A percentile compares a stretch with the other conserved stretches of the same genome.
These are phyloP conservation scores for Trichophyton benhamiae DNA, from an alignment of 2,329 filamentous ascomycete species.

Conservation along the genomic window DNA sequence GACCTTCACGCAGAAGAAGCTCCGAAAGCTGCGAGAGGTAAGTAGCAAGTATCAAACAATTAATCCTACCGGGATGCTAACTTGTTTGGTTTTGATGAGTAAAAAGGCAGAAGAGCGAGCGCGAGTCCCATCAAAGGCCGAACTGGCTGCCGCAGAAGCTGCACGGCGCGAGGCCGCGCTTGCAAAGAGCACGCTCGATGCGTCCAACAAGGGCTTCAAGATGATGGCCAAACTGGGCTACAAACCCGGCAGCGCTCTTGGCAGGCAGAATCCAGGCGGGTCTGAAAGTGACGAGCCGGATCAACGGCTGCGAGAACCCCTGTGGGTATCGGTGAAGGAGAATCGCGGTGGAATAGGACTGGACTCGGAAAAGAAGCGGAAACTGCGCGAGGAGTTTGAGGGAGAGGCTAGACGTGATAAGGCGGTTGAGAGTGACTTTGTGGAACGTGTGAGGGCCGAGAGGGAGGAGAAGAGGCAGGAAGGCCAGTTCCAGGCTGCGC, in stretches of 20 bases:
- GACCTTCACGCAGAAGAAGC: conserved; percentile 49
- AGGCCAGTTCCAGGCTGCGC: conserved; percentile 59
- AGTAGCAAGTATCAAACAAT: too few relatives aligned
- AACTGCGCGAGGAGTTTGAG: conserved; percentile 51
- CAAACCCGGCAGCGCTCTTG: conserved; percentile 60
- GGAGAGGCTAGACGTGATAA: conserved; percentile 47
- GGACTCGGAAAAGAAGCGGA: conserved; percentile 72
- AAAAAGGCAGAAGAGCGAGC: conserved; percentile 53
- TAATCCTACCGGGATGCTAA: too few relatives aligned
- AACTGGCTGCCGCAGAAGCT: conserved; percentile 63
- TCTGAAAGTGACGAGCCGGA: conserved; percentile 16
- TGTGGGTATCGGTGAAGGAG: conserved; percentile 64
- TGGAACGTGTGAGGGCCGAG: conserved; percentile 58
- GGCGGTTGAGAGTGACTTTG: conserved; percentile 57
- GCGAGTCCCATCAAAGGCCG: conserved; percentile 61
- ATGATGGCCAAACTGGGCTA: conserved; percentile 99
- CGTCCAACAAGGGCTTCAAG: conserved; percentile 71
- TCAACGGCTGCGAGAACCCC: conserved; percentile 52
- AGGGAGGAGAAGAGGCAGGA: conserved; percentile 57
- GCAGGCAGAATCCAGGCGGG: conserved; percentile 42
- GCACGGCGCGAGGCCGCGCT: conserved; percentile 64
- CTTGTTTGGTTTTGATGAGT: conserved; percentile 17
- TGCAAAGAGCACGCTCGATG: conserved; percentile 57
- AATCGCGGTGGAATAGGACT: conserved; percentile 72
- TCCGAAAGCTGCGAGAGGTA: conserved; percentile 42